A percentile compares a stretch with the other conserved stretches of the same genome.
Evolutionary conservation across 805 yeast species (phyloP).

Genomic region (Saccharomycopsis babjevae): DNA sequence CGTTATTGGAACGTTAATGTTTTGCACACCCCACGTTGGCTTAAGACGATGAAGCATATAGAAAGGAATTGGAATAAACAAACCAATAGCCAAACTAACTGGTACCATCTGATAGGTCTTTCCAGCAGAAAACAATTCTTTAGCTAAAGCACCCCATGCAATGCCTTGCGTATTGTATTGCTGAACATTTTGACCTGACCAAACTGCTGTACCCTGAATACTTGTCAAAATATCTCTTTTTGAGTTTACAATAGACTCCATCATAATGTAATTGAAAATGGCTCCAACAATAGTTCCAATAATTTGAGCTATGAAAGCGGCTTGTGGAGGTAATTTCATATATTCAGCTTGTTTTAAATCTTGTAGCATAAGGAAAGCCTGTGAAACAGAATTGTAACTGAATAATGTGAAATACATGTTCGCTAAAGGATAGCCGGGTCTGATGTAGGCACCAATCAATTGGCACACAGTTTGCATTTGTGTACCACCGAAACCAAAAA

Average conservation of each 20-base stretch:
- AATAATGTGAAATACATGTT: conserved; percentile 43
- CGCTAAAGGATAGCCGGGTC: conserved; percentile 47
- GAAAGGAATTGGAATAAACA: conserved; percentile 25
- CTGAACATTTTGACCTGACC: conserved; percentile 29
- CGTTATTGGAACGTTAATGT: conserved; percentile 23
- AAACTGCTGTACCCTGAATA: conserved; percentile 26
- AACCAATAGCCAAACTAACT: conserved; percentile 23
- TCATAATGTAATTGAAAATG: conserved; percentile 22
- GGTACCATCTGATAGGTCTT: conserved; percentile 26
- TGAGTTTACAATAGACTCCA: conserved; percentile 26
- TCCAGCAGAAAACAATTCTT: conserved; percentile 25
- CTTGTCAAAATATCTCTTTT: conserved; percentile 23
- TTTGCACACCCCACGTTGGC: conserved; percentile 25
- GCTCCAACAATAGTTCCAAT: conserved; percentile 32
- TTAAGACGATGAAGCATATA: conserved; percentile 23
- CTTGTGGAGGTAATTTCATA: conserved; percentile 46
- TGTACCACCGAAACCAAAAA: conserved; percentile 37
- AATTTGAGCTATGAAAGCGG: conserved; percentile 39
- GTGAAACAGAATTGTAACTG: conserved; percentile 45
- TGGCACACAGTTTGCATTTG: conserved; percentile 41
- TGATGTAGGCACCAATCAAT: conserved; percentile 48
- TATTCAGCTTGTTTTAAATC: conserved; percentile 50
- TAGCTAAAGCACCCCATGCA: conserved; percentile 29
- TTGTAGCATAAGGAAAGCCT: conserved; percentile 40
- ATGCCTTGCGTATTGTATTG: conserved; percentile 28